These are phyloP conservation scores for Phanerochaete carnosa DNA, from an alignment of 768 basidiomycete species.

Conservation along the genomic window DNA sequence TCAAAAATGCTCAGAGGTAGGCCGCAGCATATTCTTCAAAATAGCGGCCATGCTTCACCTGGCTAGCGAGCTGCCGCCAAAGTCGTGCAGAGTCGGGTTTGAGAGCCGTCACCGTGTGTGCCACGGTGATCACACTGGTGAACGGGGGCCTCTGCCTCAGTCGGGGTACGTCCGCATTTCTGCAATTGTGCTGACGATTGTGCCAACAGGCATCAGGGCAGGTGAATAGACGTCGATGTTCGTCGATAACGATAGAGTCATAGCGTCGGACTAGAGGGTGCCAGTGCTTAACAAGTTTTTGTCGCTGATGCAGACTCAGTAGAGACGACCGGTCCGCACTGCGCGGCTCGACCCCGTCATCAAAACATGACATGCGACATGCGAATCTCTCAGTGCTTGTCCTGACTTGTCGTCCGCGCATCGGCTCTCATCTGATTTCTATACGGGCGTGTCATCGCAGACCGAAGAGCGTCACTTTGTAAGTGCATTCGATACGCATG, in stretches of 20 bases:
- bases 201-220: not conserved
- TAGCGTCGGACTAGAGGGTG: not conserved
- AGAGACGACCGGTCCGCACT: not conserved
- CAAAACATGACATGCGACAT: slow-evolving; percentile 1
- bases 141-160: not conserved
- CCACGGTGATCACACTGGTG: too few relatives aligned
- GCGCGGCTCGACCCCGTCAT: not conserved
- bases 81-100: not conserved
- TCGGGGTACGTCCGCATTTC: not conserved
- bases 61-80: too few relatives aligned
- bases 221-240: not conserved
- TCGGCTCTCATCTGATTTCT: not conserved
- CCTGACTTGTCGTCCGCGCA: not conserved
- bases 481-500: too few relatives aligned
- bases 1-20: not conserved
- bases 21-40: too few relatives aligned
- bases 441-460: too few relatives aligned
- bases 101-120: too few relatives aligned
- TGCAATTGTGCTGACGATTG: not conserved
- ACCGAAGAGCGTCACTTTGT: too few relatives aligned
- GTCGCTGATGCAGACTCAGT: slow-evolving; percentile 1
- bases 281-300: not conserved
- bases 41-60: too few relatives aligned
- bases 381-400: not conserved
- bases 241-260: slow-evolving; percentile 6